phyloP scores from a whole-genome alignment of 2,329 filamentous ascomycete species.

The Xylaria sp. region DNA sequence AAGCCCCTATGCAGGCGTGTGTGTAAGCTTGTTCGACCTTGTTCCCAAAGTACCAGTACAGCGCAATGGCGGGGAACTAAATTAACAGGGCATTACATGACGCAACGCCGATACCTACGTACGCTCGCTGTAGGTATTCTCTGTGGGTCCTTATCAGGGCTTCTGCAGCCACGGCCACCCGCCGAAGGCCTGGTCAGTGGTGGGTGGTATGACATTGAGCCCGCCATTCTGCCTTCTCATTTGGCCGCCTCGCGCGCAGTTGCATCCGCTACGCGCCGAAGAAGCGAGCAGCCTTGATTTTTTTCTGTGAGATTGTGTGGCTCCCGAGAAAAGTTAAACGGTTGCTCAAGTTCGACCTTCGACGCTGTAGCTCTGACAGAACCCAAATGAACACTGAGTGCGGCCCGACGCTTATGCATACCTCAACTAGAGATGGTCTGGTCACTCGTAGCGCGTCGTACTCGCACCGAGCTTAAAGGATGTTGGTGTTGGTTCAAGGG shows the following conservation, averaged over 20 bases:
- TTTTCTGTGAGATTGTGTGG: slow-evolving; percentile 17
- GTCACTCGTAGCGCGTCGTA: neutral
- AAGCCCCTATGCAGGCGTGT: slow-evolving; percentile 8
- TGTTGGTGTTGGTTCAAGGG: slow-evolving; percentile 2
- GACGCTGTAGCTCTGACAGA: slow-evolving; percentile 6
- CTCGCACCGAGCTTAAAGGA: slow-evolving; percentile 7
- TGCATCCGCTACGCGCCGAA: slow-evolving; percentile 22
- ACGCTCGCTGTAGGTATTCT: neutral
- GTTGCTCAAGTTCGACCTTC: slow-evolving; percentile 10
- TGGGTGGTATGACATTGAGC: neutral
- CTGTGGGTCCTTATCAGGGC: slow-evolving; percentile 4
- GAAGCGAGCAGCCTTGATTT: slow-evolving; percentile 17
- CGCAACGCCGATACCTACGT: neutral
- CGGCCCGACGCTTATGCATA: slow-evolving; percentile 26
- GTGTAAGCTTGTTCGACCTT: slow-evolving; percentile 10
- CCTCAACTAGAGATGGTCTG: neutral
- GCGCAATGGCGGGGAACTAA: neutral
- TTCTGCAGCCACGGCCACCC: slow-evolving; percentile 5
- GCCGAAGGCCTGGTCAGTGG: neutral
- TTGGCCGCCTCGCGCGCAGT: slow-evolving; percentile 26
- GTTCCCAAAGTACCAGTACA: slow-evolving; percentile 6
- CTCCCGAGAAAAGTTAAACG: slow-evolving; percentile 4
- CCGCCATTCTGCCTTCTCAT: slow-evolving; percentile 20
- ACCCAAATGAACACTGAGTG: slow-evolving; percentile 8
- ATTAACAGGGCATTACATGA: slow-evolving; percentile 13